Base-by-base conservation (phyloP, 768 basidiomycete species). In the Cytidiella melzeri region DNA sequence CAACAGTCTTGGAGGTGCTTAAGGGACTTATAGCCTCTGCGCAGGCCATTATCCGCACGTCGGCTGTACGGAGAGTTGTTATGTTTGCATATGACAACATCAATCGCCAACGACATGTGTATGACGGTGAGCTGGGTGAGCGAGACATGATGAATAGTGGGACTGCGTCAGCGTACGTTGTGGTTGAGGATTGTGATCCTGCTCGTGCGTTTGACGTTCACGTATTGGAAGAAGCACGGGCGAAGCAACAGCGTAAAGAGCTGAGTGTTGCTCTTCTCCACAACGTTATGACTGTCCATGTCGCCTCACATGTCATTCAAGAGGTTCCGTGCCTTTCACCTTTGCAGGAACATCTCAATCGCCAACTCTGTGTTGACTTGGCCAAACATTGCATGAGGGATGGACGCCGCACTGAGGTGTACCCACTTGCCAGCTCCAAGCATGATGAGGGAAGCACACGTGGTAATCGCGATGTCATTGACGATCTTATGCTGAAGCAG, bases 1-100 rank as follows among this genome's bases (percentile, higher is more conserved):
- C 54, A 23, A 56, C 60, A 6, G 46, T 54, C 0, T 39, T 58
- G 19, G 41, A 51, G 12, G n/a, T 48, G 9, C 53, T 60, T 3
- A 52, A 40, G 7, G 20, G 30, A 6, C 51, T 62, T 5, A 45
- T 55, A 4, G 23, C 18, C 13, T 50, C 54, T 23, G 45, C 56
- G n/a, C 36, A 51, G n/a, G 5, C 13, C 12, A 28, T 39, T 9
- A 18, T 61, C 30, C 54, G 47, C 3, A 18, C 30, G 6, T 34
- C 42, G 5, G 60, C 43, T 21, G 19, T 25, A 21, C 11, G n/a
- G 11, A 41, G 45, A 1, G 40, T 43, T 3, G 60, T 58, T 42
- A 23, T 57, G 12, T 53, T 60, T 24, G 38, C 60, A 13, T 60
- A 59, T 26, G 59, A 61, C 46, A 61, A 61, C 28, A 53, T 61